Evolutionary conservation across 495 filamentous ascomycete species (phyloP).

Genomic region (Bombardia bombarda): DNA sequence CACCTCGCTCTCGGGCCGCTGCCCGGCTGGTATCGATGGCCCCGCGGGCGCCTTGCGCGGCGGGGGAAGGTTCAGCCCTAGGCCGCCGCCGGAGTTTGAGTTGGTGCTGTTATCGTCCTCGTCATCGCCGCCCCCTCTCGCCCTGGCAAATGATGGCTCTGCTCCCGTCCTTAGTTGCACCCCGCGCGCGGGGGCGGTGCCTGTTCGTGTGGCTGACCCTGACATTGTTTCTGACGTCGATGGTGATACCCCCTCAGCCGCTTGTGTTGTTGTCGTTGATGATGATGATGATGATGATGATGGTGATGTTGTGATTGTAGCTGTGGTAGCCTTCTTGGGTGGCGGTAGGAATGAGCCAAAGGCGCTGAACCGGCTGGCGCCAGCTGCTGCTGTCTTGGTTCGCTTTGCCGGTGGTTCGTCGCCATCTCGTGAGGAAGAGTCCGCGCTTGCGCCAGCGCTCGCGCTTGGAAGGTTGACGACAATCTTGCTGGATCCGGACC

Average conservation of each 20-base stretch:
- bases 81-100: conserved; percentile 7
- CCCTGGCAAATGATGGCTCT: conserved; percentile 67
- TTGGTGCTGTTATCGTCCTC: conserved; percentile 11
- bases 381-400: conserved; percentile 38
- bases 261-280: conserved; percentile 15
- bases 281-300: not conserved
- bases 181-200: conserved; percentile 33
- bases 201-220: conserved; percentile 1
- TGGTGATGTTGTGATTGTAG: conserved; percentile 13
- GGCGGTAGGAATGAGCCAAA: conserved; percentile 86
- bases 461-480: conserved; percentile 55
- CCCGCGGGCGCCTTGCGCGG: conserved; percentile 18
- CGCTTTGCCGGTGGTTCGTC: conserved; percentile 68
- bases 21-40: conserved; percentile 34
- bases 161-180: conserved; percentile 75
- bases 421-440: conserved; percentile 8
- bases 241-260: conserved; percentile 10
- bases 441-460: conserved; percentile 19
- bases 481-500: conserved; percentile 65
- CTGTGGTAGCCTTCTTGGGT: conserved; percentile 52
- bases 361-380: conserved; percentile 50
- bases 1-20: conserved; percentile 48
- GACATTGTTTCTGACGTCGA: not conserved
- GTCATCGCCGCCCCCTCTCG: conserved; percentile 32
- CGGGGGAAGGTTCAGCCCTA: conserved; percentile 18